These are phyloP conservation scores for Phycomyces blakesleeanus DNA, from an alignment of 192 early-diverging fungal genomes.

Conservation along the genomic window DNA sequence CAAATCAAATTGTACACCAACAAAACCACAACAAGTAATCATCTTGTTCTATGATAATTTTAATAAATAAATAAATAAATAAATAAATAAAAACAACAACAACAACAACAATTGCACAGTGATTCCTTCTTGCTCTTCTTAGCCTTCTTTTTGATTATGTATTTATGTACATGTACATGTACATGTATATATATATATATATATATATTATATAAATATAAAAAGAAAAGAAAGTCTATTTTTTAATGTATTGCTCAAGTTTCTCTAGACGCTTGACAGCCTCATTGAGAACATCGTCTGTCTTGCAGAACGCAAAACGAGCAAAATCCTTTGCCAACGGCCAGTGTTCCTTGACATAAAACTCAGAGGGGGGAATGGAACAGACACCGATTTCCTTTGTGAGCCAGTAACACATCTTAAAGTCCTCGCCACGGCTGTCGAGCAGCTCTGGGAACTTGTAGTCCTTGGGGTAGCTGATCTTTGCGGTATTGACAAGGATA, in stretches of 20 bases:
- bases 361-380: constrained; percentile 88
- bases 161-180: no score
- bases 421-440: constrained; percentile 62
- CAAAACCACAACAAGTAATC: no score
- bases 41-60: no score
- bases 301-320: constrained; percentile 94
- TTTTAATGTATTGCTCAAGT: constrained; percentile 50
- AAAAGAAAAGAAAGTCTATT: background rate
- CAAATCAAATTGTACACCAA: no score
- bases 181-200: no score
- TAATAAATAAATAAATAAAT: no score
- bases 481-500: constrained; percentile 77
- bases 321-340: constrained; percentile 68
- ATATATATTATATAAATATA: background rate
- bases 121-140: no score
- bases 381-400: constrained; percentile 87
- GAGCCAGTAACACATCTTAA: constrained; percentile 79
- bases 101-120: no score
- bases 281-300: constrained; percentile 71
- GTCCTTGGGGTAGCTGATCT: constrained; percentile 59
- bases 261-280: constrained; percentile 65
- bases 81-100: no score
- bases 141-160: no score
- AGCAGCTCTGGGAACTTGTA: constrained; percentile 56
- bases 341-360: constrained; percentile 71